phyloP scores from a whole-genome alignment of 2,329 filamentous ascomycete genomes.

The Arthrobotrys musiformis region DNA sequence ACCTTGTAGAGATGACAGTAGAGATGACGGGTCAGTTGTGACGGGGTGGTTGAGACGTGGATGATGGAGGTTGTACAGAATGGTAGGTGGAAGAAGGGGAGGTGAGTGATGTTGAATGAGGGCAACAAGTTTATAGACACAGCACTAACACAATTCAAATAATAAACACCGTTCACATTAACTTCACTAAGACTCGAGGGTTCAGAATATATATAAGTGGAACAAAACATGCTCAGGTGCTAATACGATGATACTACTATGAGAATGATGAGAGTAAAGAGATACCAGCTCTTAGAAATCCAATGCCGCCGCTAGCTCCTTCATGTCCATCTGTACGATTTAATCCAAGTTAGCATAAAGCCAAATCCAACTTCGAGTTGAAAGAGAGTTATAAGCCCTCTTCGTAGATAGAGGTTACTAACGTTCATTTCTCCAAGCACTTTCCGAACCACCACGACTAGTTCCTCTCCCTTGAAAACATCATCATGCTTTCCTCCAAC shows the following conservation, averaged over 20 bases:
- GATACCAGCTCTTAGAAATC: slow-evolving; percentile 48
- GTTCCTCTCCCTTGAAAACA: slow-evolving; percentile 68
- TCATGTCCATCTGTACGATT: slow-evolving; percentile 49
- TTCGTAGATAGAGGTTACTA: neutral
- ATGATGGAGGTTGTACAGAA: neutral
- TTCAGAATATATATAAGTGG: neutral
- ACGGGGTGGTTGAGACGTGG: neutral
- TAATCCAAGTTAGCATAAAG: neutral
- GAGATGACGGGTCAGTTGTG: neutral
- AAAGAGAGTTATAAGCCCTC: no score
- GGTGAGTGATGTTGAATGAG: neutral
- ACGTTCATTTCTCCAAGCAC: slow-evolving; percentile 54
- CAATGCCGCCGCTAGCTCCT: slow-evolving; percentile 43
- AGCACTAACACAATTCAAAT: neutral
- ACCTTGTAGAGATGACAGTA: neutral
- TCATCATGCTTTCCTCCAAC: slow-evolving; percentile 72
- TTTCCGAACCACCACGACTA: slow-evolving; percentile 36
- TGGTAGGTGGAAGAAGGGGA: neutral
- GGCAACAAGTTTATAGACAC: neutral
- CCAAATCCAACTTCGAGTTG: neutral
- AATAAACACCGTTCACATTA: neutral
- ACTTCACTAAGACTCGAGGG: neutral
- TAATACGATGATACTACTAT: neutral
- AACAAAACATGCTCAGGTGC: slow-evolving; percentile 4
- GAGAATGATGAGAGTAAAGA: neutral